These are phyloP conservation scores for Populus hybrid DNA, from an alignment of 441 rosid genomes.

Conservation along the genomic window DNA sequence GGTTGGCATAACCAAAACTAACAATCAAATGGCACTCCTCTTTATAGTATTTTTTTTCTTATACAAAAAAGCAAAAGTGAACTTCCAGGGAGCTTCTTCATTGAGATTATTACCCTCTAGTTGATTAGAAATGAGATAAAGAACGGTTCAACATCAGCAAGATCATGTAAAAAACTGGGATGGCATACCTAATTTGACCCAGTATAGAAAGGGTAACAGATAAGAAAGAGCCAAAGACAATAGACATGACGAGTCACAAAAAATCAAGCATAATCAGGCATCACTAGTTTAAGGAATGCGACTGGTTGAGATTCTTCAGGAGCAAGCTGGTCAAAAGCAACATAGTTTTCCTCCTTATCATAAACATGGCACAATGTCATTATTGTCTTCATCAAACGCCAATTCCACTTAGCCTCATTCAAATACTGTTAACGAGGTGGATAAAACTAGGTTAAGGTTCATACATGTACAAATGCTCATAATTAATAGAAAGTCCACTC, in stretches of 20 bases:
- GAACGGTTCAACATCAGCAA: slow-evolving; percentile 10
- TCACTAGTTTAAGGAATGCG: slow-evolving; percentile 64
- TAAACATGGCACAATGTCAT: slow-evolving; percentile 83
- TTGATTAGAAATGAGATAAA: not conserved
- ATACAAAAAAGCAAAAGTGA: slow-evolving; percentile 5
- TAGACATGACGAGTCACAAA: slow-evolving; percentile 2
- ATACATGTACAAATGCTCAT: not conserved
- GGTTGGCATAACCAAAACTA: not conserved
- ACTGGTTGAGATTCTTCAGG: slow-evolving; percentile 72
- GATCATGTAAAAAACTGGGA: slow-evolving; percentile 10
- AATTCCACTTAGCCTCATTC: slow-evolving; percentile 83
- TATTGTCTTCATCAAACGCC: slow-evolving; percentile 91
- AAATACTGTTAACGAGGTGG: slow-evolving; percentile 49
- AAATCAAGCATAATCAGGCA: slow-evolving; percentile 68
- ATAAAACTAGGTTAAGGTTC: not conserved
- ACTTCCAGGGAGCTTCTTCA: slow-evolving; percentile 32
- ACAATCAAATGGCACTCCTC: not conserved
- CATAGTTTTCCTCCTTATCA: slow-evolving; percentile 58
- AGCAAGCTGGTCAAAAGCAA: slow-evolving; percentile 64
- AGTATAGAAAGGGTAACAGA: slow-evolving; percentile 7
- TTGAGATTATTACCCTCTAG: slow-evolving; percentile 5
- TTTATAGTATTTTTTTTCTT: not conserved
- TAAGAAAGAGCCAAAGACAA: slow-evolving; percentile 14
- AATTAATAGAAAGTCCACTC: not conserved
- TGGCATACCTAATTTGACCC: slow-evolving; percentile 23